A percentile compares a stretch with the other conserved stretches of the same genome.
phyloP scores from a whole-genome alignment of 495 filamentous ascomycete species.

The Daldinia loculata region DNA sequence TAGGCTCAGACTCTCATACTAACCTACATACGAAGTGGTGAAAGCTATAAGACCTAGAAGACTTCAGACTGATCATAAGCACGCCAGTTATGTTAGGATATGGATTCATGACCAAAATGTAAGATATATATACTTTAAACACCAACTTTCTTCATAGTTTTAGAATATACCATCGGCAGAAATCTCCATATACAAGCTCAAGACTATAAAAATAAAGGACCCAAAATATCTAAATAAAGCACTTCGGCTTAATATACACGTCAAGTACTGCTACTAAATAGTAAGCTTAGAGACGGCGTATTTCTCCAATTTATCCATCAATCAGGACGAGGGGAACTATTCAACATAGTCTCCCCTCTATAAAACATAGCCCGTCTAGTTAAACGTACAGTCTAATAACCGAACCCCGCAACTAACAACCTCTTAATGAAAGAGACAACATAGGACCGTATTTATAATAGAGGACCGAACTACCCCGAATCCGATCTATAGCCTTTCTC shows the following conservation, averaged over 20 bases:
- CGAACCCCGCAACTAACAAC: neutral
- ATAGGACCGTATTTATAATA: conserved; percentile 21
- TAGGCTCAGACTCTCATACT: too few relatives aligned
- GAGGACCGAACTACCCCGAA: conserved; percentile 31
- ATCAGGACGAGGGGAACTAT: conserved; percentile 17
- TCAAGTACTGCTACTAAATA: neutral
- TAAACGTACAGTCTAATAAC: conserved; percentile 10
- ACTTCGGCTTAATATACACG: conserved; percentile 5
- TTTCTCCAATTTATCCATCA: conserved; percentile 39
- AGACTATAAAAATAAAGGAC: neutral
- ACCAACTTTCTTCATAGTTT: too few relatives aligned
- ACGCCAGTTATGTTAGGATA: too few relatives aligned
- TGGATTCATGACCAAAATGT: too few relatives aligned
- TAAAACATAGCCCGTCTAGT: neutral
- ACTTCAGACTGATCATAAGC: too few relatives aligned
- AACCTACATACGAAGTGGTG: neutral
- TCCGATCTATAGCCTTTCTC: conserved; percentile 18
- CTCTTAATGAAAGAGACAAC: neutral
- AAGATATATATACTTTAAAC: too few relatives aligned
- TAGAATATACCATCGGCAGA: too few relatives aligned
- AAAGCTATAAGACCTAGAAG: neutral
- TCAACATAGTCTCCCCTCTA: conserved; percentile 10
- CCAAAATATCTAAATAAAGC: neutral
- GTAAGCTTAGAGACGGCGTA: conserved; percentile 15
- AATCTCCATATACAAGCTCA: too few relatives aligned